Evolutionary conservation across 306 rosid genomes (phyloP).

Genomic region (Arachis hypogaea): DNA sequence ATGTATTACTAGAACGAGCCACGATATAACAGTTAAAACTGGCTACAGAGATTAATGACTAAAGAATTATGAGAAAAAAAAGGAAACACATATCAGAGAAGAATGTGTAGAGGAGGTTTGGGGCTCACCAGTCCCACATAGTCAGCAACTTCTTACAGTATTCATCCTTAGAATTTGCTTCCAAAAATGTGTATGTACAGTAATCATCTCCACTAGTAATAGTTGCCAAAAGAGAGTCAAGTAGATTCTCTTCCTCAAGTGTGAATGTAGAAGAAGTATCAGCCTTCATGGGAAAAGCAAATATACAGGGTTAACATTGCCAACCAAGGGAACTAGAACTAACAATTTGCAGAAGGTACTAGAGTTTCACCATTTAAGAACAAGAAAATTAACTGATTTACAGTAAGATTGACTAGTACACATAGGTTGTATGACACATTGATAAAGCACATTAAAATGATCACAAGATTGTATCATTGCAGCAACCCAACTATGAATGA

Average conservation of each 20-base stretch:
- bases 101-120: not conserved
- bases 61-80: conserved; percentile 2
- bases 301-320: conserved; percentile 30
- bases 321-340: conserved; percentile 28
- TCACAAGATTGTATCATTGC: not conserved
- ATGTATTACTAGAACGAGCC: not conserved
- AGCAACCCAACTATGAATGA: no score
- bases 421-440: not conserved
- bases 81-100: not conserved
- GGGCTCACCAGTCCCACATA: conserved; percentile 75
- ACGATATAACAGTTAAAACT: conserved; percentile 14
- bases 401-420: not conserved
- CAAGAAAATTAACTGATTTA: not conserved
- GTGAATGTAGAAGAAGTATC: conserved; percentile 52
- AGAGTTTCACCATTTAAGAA: conserved; percentile 22
- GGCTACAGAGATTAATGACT: conserved; percentile 17
- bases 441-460: conserved; percentile 4
- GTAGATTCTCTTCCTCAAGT: conserved; percentile 55
- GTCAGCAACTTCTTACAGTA: conserved; percentile 64
- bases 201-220: conserved; percentile 48
- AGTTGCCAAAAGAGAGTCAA: conserved; percentile 68
- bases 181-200: conserved; percentile 64
- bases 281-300: conserved; percentile 50
- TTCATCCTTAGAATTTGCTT: conserved; percentile 58
- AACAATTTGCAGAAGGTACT: conserved; percentile 12